Conservation (phyloP, 2,329 filamentous ascomycete genomes). For the Coniosporium tulheliwenetii region DNA sequence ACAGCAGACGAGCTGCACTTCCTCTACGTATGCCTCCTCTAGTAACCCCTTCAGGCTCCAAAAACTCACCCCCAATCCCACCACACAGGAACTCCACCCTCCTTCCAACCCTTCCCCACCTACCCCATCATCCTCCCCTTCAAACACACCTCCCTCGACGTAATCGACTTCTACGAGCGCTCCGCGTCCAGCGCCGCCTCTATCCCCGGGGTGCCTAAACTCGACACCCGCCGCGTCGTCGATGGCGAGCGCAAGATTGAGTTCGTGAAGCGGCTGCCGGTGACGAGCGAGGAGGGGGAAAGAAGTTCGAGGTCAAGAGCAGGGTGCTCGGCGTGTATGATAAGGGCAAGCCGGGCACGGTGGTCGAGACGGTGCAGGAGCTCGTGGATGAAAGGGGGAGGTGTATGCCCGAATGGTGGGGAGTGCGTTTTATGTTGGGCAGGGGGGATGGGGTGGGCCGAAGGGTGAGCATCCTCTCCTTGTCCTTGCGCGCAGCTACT, state of each 20-base stretch:
- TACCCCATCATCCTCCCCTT: conserved; percentile 75
- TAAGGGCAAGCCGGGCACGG: conserved; percentile 71
- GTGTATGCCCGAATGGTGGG: conserved; percentile 55
- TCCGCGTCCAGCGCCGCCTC: conserved; percentile 37
- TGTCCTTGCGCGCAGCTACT: too few relatives aligned
- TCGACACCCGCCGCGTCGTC: conserved; percentile 59
- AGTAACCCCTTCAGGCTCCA: background rate
- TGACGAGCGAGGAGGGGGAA: conserved; percentile 45
- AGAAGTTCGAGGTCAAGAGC: conserved; percentile 58
- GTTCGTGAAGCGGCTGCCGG: conserved; percentile 61
- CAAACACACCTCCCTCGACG: conserved; percentile 61
- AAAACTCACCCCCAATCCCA: background rate
- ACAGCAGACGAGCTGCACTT: conserved; percentile 83
- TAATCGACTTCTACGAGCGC: conserved; percentile 69
- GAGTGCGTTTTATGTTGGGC: conserved; percentile 65
- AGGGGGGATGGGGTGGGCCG: conserved; percentile 75
- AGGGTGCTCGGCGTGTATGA: conserved; percentile 79
- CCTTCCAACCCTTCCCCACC: conserved; percentile 78
- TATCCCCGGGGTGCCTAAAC: conserved; percentile 62
- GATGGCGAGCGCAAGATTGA: conserved; percentile 73
- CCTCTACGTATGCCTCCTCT: conserved; percentile 51
- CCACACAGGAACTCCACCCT: conserved; percentile 60
- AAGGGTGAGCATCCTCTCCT: conserved; percentile 65
- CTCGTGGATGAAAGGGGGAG: conserved; percentile 60
- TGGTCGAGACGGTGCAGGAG: conserved; percentile 64